Evolutionary conservation across 441 rosid species (phyloP), one percentile per base, ranked within the genome.

Genomic region (Populus hybrid): DNA sequence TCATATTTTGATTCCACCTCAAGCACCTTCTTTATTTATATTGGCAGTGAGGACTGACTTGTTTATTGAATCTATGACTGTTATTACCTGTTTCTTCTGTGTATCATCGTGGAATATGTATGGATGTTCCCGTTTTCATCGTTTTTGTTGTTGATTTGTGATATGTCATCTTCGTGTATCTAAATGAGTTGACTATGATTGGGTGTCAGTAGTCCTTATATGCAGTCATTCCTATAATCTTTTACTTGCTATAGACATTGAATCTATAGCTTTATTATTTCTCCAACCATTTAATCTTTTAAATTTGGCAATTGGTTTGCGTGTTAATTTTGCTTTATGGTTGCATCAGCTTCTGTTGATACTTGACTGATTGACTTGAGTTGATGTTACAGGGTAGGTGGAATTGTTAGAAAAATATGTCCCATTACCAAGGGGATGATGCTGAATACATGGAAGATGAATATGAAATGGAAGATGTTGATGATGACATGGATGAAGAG

Each of bases 361-460:
- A 20, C 0, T 1, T 46, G 20, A 46, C 20, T 46, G 20, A 46
- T 46, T 46, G 20, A 7, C 57, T 4, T 46, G 57, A 46, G 57
- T 14, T 46, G 57, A 46, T 46, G 14, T 46, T 46, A 20, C 5
- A 14, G 57, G 57, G 20, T 46, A 46, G 57, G 20, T 46, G 57
- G 7, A 46, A 46, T 20, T 4, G 6, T 35, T 10, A 69, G 42
- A 8, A 71, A 35, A 82, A 74, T 50, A 86, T 89, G 92, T 86
- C 90, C 77, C 82, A 88, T 68, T 84, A 83, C 85, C 89, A 80
- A 70, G 89, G 78, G 81, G 89, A 90, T 78, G 87, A 89, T 83
- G 89, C 82, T 35, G 90, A 90, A 77, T 86, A 86, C 75, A 82
- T 86, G 85, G 90, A 86, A 12, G 90, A 90, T 40, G 93, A 88